Conservation (phyloP, 192 early-diverging fungal genomes). For the Funneliformis mosseae region DNA sequence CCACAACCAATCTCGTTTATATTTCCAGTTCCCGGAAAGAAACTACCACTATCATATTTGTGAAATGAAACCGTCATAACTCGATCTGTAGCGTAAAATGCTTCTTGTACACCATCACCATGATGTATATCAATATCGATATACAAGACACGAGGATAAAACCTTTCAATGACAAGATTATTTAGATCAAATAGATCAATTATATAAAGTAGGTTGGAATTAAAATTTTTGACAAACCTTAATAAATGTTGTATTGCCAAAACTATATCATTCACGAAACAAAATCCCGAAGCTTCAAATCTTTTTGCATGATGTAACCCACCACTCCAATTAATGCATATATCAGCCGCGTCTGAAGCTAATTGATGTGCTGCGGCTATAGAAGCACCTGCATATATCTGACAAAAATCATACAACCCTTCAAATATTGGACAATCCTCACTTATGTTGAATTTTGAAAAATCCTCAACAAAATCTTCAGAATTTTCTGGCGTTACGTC, state of each 20-base stretch:
- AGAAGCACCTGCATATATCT: conserved; percentile 90
- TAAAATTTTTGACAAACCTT: conserved; percentile 44
- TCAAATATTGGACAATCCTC: conserved; percentile 99
- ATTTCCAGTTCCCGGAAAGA: conserved; percentile 90
- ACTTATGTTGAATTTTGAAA: conserved; percentile 84
- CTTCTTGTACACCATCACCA: conserved; percentile 97
- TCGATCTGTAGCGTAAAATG: conserved; percentile 87
- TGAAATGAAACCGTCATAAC: conserved; percentile 98
- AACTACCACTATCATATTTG: conserved; percentile 84
- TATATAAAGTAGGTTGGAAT: not conserved
- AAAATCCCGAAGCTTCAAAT: conserved; percentile 91
- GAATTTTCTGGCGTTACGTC: conserved; percentile 77
- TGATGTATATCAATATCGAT: conserved; percentile 98
- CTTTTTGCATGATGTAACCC: conserved; percentile 94
- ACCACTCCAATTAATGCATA: conserved; percentile 98
- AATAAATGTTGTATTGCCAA: conserved; percentile 88
- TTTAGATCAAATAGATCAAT: conserved; percentile 27
- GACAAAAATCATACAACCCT: conserved; percentile 95
- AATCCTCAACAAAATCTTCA: conserved; percentile 59
- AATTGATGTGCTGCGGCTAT: conserved; percentile 90
- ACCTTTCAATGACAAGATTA: conserved; percentile 41
- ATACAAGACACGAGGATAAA: conserved; percentile 87
- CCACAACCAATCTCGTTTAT: conserved; percentile 77
- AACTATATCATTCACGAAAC: conserved; percentile 98
- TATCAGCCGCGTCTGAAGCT: conserved; percentile 78